Evolutionary conservation across 495 filamentous ascomycete genomes (phyloP).

Genomic region (Terfezia claveryi): DNA sequence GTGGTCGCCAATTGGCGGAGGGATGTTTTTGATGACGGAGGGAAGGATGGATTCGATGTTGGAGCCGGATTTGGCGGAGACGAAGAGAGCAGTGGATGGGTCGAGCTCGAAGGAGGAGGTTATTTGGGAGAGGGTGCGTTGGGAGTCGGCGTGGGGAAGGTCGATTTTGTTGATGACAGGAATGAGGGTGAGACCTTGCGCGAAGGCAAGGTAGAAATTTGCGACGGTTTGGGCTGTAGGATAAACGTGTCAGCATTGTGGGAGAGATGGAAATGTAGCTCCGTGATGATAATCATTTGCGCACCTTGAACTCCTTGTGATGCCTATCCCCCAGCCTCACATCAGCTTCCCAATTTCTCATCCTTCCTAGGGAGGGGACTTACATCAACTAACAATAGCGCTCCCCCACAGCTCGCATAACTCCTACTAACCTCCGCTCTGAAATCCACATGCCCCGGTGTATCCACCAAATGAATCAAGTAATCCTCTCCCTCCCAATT

Average conservation of each 20-base stretch:
- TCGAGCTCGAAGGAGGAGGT: constrained; percentile 70
- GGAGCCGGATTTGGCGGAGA: constrained; percentile 82
- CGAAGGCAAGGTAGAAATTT: constrained; percentile 93
- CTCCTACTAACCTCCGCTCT: constrained; percentile 83
- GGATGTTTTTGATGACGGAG: constrained; percentile 62
- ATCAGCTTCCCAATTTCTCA: no score
- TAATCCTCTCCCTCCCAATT: constrained; percentile 70
- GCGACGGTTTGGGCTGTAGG: constrained; percentile 35
- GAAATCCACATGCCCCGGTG: constrained; percentile 94
- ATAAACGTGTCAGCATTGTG: no score
- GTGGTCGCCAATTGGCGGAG: constrained; percentile 26
- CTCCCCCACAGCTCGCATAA: constrained; percentile 88
- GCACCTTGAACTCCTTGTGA: constrained; percentile 20
- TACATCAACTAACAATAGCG: constrained; percentile 78
- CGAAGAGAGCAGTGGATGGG: constrained; percentile 52
- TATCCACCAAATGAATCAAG: constrained; percentile 85
- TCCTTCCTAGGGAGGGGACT: constrained; percentile 34
- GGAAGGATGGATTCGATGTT: constrained; percentile 67
- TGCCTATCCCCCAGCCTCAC: not conserved
- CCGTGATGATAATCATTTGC: not conserved
- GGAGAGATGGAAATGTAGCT: no score
- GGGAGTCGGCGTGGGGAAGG: constrained; percentile 63
- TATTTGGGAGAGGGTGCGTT: constrained; percentile 69
- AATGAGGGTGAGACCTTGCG: constrained; percentile 65
- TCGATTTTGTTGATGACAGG: constrained; percentile 96